Conservation (phyloP, 495 filamentous ascomycete species). For the Neurospora terricola region DNA sequence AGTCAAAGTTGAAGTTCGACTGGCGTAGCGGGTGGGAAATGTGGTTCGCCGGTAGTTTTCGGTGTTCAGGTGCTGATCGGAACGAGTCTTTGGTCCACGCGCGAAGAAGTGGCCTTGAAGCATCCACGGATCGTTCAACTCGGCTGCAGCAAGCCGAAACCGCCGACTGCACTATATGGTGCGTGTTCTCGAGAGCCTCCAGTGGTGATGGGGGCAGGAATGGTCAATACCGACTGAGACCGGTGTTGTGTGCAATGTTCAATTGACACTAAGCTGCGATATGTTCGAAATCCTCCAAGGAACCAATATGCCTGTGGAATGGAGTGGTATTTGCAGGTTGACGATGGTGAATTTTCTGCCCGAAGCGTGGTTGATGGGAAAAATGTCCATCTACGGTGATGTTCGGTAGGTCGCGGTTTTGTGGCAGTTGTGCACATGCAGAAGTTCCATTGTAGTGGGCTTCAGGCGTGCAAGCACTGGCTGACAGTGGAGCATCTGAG, state of each 20-base stretch:
- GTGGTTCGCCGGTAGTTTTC: background rate
- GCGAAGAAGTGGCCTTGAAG: background rate
- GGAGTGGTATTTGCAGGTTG: background rate
- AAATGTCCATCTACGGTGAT: background rate
- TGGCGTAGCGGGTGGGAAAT: background rate
- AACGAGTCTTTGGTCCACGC: background rate
- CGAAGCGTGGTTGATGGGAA: background rate
- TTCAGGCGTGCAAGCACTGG: background rate
- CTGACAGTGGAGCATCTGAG: background rate
- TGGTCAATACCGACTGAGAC: background rate
- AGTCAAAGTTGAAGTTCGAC: background rate
- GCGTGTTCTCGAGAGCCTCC: background rate
- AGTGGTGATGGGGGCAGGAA: background rate
- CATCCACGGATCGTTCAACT: background rate
- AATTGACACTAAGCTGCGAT: background rate
- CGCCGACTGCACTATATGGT: background rate
- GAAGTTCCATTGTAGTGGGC: background rate
- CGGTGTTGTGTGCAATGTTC: background rate
- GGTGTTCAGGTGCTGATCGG: background rate
- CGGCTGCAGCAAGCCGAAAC: background rate
- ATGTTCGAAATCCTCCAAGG: background rate
- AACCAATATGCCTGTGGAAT: background rate
- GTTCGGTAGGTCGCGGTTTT: background rate
- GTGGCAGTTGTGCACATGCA: background rate
- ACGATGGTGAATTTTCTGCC: background rate